Evolutionary conservation across 106 monocot genomes (phyloP).

Genomic region (Vanilla planifolia): DNA sequence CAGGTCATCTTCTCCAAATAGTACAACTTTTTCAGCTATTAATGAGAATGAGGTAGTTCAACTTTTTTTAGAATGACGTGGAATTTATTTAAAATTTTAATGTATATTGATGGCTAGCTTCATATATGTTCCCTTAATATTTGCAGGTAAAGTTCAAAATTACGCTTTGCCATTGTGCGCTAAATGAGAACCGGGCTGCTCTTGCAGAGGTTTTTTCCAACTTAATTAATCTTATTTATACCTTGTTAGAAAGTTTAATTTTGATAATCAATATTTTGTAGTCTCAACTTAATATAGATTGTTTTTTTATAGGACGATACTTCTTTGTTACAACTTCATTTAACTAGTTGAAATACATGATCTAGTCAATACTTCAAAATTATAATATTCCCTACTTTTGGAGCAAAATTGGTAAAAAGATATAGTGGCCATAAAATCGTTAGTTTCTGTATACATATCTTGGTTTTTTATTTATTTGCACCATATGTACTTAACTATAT

Average conservation of each 20-base stretch:
- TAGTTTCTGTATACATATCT: too few species aligned
- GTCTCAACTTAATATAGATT: too few species aligned
- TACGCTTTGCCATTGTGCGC: constrained; percentile 74
- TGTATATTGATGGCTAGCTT: not conserved
- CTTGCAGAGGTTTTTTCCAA: constrained; percentile 61
- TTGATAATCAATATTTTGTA: too few species aligned
- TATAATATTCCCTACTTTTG: too few species aligned
- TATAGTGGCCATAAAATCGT: too few species aligned
- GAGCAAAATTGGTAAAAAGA: too few species aligned
- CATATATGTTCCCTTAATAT: constrained; percentile 9
- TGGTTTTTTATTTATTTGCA: too few species aligned
- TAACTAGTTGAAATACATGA: not conserved
- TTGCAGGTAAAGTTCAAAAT: constrained; percentile 94
- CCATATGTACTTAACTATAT: too few species aligned
- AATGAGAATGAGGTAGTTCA: constrained; percentile 84
- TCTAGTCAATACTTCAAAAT: not conserved
- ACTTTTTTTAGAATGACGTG: constrained; percentile 1
- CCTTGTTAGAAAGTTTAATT: too few species aligned
- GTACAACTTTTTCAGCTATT: constrained; percentile 46
- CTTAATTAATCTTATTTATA: constrained; percentile 3
- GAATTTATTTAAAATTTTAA: not conserved
- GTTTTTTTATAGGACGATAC: too few species aligned
- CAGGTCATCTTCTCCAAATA: constrained; percentile 87
- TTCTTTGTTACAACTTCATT: too few species aligned
- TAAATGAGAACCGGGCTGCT: constrained; percentile 85